Evolutionary conservation across 768 basidiomycete species (phyloP), one percentile per base, ranked within the genome.

Genomic region (Pulveroboletus frians): DNA sequence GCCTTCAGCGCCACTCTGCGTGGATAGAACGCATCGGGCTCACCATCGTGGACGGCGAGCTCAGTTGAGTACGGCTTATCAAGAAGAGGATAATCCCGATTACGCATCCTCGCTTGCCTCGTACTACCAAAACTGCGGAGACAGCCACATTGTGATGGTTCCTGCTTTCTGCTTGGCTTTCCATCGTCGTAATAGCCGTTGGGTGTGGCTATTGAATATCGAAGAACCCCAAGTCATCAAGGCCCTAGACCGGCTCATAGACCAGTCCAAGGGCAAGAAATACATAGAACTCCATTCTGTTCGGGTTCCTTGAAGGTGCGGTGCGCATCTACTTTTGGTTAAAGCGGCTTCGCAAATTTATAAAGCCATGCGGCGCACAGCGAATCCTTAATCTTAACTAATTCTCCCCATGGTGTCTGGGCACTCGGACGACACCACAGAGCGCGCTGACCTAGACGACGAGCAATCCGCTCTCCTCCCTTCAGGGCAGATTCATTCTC

Each of bases 371-470:
- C 43, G 14, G 11, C 15, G 9, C 6, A 7, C 30, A 15, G 29
- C n/a, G 5, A 23, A n/a, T 10, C 21, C 13, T 20, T 14, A 3
- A 13, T 21, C 15, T 29, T 18, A 30, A 20, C 30, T 4, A 4
- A 17, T 8, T 11, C 0, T 51, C 47, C 21, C 43, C 46, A 63
- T 64, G 62, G 45, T 53, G 44, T 39, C 49, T 3, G 11, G 17
- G 17, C 34, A 9, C n/a, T n/a, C 29, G 20, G 53, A 41, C 76
- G 15, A 57, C 80, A 14, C 64, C 9, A 45, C 73, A 42, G 76
- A 78, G 42, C 67, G 78, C 31, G 68, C 75, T 1, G 70, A 76
- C 37, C 69, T 72, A 3, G 53, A 55, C 30, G 69, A 73, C 42
- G 60, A 65, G 29, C 76, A 73, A 13, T 69, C 69, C 44, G 66